Evolutionary conservation across 2,329 filamentous ascomycete genomes (phyloP), one percentile per base, ranked within the genome.

Genomic region (Cadophora luteo-olivacea): DNA sequence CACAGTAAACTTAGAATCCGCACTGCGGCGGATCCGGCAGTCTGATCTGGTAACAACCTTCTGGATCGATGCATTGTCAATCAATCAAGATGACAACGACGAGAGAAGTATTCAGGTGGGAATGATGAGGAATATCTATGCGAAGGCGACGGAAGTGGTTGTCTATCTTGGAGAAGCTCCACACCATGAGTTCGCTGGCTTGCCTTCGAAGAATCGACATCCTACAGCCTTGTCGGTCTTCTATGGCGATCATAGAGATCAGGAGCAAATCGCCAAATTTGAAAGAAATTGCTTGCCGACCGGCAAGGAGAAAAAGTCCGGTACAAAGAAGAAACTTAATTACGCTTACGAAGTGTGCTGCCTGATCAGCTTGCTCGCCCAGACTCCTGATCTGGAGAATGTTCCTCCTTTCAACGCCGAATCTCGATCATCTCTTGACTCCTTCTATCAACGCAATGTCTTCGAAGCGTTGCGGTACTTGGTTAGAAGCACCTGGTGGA

Each of bases 41-140:
- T 25, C 16, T n/a, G 49, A 61, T 24, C 16, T 16, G 6, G 19
- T n/a, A 19, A 25, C 65, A 1, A 58, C 6, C 19, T 16, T 66
- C 16, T 66, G 64, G 64, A 29, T 66, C 4, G 64, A 66, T 51
- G 54, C 64, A 2, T 22, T 66, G 11, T 66, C 55, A 12, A 70
- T 68, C 54, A 70, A 70, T 25, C 66, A 70, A 14, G 45, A 32
- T 8, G 45, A 70, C n/a, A 61, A 54, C 11, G 9, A 8, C 0
- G 69, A 68, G 38, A 61, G 64, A 41, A 69, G 61, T 9, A 14
- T 24, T 14, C 66, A 68, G 45, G 69, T 68, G 7, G 61, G 52
- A 7, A 54, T 70, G 16, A 68, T 70, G 69, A 64, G 57, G 8
- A 41, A 60, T 45, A 70, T 70, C 8, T 70, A 61, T 52, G 33